These are phyloP conservation scores for Ogataea chonburiensis DNA, from an alignment of 805 yeast genomes.

Conservation along the genomic window DNA sequence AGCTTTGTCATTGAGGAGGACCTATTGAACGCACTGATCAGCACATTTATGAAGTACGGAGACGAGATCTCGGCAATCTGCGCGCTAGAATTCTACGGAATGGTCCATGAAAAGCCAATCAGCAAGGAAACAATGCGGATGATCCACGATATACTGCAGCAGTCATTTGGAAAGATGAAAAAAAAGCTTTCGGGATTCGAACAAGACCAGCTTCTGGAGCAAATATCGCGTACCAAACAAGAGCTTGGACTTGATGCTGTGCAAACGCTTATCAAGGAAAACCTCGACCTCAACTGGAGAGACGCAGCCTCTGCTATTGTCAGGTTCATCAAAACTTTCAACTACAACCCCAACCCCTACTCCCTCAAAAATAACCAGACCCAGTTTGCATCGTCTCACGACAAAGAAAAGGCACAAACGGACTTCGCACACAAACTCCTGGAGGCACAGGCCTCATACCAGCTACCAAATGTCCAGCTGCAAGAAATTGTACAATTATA, in stretches of 20 bases:
- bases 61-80: constrained; percentile 28
- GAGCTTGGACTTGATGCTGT: constrained; percentile 24
- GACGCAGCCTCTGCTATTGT: constrained; percentile 24
- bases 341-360: constrained; percentile 24
- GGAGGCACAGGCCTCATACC: constrained; percentile 15
- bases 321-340: constrained; percentile 24
- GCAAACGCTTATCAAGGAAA: constrained; percentile 7
- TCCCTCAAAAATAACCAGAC: constrained; percentile 18
- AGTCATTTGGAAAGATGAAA: constrained; percentile 25
- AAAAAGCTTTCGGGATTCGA: constrained; percentile 16
- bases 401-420: constrained; percentile 4
- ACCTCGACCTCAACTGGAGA: constrained; percentile 20
- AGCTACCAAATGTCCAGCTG: constrained; percentile 14
- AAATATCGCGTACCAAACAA: constrained; percentile 14
- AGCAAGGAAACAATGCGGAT: constrained; percentile 17
- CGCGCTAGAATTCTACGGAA: constrained; percentile 27
- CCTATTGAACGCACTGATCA: constrained; percentile 18
- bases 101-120: constrained; percentile 14
- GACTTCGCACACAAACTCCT: constrained; percentile 13
- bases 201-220: constrained; percentile 5
- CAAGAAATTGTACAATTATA: constrained; percentile 16
- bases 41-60: constrained; percentile 28
- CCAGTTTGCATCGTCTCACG: constrained; percentile 13
- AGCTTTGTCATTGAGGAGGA: constrained; percentile 20
- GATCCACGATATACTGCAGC: constrained; percentile 21